These are phyloP conservation scores for Sugiyamaella xylanicola DNA, from an alignment of 1,139 yeast species.

Conservation along the genomic window DNA sequence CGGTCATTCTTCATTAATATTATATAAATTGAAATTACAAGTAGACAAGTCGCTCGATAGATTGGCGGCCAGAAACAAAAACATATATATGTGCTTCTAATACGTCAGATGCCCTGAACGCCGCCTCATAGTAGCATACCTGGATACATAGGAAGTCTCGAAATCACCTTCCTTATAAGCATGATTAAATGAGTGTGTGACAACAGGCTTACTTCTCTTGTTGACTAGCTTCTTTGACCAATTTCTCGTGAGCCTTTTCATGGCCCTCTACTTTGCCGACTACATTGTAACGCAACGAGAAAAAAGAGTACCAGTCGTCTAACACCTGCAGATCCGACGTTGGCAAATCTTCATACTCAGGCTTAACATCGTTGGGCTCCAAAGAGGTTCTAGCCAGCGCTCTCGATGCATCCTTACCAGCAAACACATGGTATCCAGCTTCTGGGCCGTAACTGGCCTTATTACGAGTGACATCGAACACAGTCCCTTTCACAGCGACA, in stretches of 20 bases:
- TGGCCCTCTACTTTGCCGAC: constrained; percentile 35
- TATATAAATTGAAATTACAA: constrained; percentile 9
- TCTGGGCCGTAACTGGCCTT: constrained; percentile 73
- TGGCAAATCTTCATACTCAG: constrained; percentile 62
- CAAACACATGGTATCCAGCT: constrained; percentile 67
- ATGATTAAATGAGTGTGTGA: too few species aligned
- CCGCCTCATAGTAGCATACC: too few species aligned
- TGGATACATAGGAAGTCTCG: too few species aligned
- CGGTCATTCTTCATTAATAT: constrained; percentile 16
- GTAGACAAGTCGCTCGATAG: too few species aligned
- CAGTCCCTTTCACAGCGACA: constrained; percentile 72
- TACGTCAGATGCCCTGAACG: too few species aligned
- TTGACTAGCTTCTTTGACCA: constrained; percentile 3
- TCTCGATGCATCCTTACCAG: constrained; percentile 77
- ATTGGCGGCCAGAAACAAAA: too few species aligned
- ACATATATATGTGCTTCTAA: too few species aligned
- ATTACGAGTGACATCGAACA: constrained; percentile 76
- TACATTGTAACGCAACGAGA: constrained; percentile 66
- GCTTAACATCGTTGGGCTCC: constrained; percentile 62
- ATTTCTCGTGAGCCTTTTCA: constrained; percentile 7
- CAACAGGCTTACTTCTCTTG: not conserved
- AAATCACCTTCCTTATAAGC: too few species aligned
- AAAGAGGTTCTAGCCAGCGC: constrained; percentile 63
- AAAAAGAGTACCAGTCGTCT: constrained; percentile 85
- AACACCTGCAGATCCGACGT: constrained; percentile 65